Base-by-base conservation (phyloP, 441 rosid genomes). In the Cnidoscolus chayamansa region DNA sequence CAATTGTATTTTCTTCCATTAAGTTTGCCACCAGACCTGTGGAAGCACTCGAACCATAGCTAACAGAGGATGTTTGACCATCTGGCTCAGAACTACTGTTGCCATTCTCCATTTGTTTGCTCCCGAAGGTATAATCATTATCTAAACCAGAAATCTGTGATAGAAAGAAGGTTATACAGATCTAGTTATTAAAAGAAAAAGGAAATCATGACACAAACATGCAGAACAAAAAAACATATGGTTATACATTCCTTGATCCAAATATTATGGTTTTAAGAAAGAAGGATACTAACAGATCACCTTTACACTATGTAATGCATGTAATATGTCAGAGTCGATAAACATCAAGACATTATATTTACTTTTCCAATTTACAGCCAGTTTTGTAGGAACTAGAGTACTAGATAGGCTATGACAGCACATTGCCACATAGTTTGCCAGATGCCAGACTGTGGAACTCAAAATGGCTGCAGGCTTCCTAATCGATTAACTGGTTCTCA, bases 51-150 rank as follows among this genome's bases (percentile, higher is more conserved):
- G 93, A 81, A 72, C 74, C 65, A 65, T 71, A 77, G 56, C 72
- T 81, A 13, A 63, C 77, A 25, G 87, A 79, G 61, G 85, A 73
- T 68, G 70, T 40, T 65, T 79, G 92, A 65, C 82, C 78, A 75
- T 88, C 97, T 68, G 78, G 68, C 65, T 73, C 84, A 16, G 80
- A 77, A 65, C 77, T 74, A 49, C 80, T 51, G 25, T 25, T 25
- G 76, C 97, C 97, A 84, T 88, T 90, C 74, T 86, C 90, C 67
- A 82, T 70, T 62, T 74, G 91, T 54, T 76, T 83, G 79, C 79
- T 87, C 63, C 85, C 90, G 77, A 80, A 81, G 45, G 80, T 73
- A 73, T 72, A 80, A 76, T 88, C 89, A 83, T 80, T 74, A 47
- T 87, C 94, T 57, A 73, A 73, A 61, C 78, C 80, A 78, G 81